phyloP scores from a whole-genome alignment of 768 basidiomycete species.

The Crassisporium funariophilum region DNA sequence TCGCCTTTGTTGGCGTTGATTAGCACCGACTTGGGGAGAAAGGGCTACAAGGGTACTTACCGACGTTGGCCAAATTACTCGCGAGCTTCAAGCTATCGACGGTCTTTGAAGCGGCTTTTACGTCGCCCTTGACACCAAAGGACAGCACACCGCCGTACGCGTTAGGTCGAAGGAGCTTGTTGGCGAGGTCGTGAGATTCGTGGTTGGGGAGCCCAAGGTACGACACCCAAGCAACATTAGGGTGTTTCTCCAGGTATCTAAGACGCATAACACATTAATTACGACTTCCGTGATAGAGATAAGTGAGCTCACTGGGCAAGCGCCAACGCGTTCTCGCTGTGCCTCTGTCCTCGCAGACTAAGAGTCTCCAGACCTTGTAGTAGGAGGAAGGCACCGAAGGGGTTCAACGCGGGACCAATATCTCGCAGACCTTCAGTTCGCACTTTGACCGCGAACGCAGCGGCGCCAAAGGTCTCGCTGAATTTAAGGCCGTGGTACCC shows the following conservation, averaged over 20 bases:
- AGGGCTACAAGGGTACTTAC: conserved; percentile 30
- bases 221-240: conserved; percentile 73
- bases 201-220: conserved; percentile 74
- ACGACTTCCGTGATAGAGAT: neutral
- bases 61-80: conserved; percentile 74
- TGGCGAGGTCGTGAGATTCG: conserved; percentile 58
- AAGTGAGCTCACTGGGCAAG: conserved; percentile 50
- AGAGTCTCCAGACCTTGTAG: conserved; percentile 83
- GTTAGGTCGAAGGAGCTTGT: conserved; percentile 53
- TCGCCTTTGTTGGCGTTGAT: conserved; percentile 41
- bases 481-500: conserved; percentile 76
- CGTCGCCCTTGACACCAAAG: conserved; percentile 72
- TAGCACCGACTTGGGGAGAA: neutral
- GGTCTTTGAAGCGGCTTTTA: conserved; percentile 51
- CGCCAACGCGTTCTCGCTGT: conserved; percentile 68
- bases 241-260: conserved; percentile 64
- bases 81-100: conserved; percentile 75
- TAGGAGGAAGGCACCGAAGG: conserved; percentile 74
- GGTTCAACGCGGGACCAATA: conserved; percentile 64
- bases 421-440: conserved; percentile 67
- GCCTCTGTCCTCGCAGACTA: conserved; percentile 68
- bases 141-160: conserved; percentile 74
- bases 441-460: conserved; percentile 69
- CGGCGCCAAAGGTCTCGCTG: conserved; percentile 62
- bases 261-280: conserved; percentile 8